phyloP scores from a whole-genome alignment of 2,329 filamentous ascomycete species.

The Aaosphaeria arxii region DNA sequence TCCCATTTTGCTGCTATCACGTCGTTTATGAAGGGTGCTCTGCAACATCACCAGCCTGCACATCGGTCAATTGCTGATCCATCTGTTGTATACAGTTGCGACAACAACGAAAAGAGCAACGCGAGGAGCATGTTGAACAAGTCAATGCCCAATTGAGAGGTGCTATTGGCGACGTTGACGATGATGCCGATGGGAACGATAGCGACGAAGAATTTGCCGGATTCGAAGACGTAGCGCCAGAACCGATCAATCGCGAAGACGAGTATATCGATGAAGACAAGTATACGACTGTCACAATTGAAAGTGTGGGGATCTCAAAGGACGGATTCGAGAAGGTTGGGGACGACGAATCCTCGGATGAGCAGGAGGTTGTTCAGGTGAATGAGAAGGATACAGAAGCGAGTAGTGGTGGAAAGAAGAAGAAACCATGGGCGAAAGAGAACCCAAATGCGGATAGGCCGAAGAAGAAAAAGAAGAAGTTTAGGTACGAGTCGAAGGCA shows the following conservation, averaged over 20 bases:
- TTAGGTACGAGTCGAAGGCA: slow-evolving; percentile 85
- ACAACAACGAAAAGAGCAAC: slow-evolving; percentile 76
- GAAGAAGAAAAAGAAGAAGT: slow-evolving; percentile 87
- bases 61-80: neutral
- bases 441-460: slow-evolving; percentile 46
- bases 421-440: slow-evolving; percentile 51
- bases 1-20: neutral
- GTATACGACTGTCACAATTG: slow-evolving; percentile 92
- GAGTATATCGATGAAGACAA: slow-evolving; percentile 96
- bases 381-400: slow-evolving; percentile 24
- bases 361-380: slow-evolving; percentile 14
- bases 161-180: slow-evolving; percentile 41
- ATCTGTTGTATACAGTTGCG: slow-evolving; percentile 60
- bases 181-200: slow-evolving; percentile 20
- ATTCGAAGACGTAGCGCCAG: slow-evolving; percentile 41
- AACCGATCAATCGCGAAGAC: slow-evolving; percentile 73
- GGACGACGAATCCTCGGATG: slow-evolving; percentile 22
- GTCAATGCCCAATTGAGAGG: slow-evolving; percentile 69
- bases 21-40: too few species aligned
- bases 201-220: slow-evolving; percentile 61
- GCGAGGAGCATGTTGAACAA: slow-evolving; percentile 76
- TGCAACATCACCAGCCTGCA: neutral
- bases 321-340: slow-evolving; percentile 65
- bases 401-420: slow-evolving; percentile 38
- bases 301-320: slow-evolving; percentile 76